phyloP scores from a whole-genome alignment of 2,329 filamentous ascomycete species.

The Talaromyces sp. region DNA sequence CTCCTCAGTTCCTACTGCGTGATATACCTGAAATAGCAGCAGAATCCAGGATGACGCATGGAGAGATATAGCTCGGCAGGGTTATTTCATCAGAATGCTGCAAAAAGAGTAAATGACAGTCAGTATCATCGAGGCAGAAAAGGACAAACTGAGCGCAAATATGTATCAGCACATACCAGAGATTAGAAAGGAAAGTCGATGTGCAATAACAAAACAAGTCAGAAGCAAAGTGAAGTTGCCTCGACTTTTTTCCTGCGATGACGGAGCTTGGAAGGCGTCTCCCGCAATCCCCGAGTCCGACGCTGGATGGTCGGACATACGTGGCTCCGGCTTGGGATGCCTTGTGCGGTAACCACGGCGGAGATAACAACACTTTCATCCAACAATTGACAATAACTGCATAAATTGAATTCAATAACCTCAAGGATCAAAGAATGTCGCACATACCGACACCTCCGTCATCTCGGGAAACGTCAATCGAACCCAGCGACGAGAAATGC shows the following conservation, averaged over 20 bases:
- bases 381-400: too few species aligned
- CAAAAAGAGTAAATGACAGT: neutral
- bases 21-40: constrained; percentile 21
- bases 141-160: neutral
- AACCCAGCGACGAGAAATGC: constrained; percentile 18
- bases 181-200: neutral
- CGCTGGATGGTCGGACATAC: constrained; percentile 8
- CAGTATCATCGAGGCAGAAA: neutral
- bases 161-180: neutral
- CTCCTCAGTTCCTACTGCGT: constrained; percentile 17
- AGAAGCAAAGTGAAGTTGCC: neutral
- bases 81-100: neutral
- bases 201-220: neutral
- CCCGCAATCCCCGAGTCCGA: constrained; percentile 9
- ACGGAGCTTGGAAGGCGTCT: neutral
- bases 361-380: neutral
- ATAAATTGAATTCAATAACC: neutral
- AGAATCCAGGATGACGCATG: constrained; percentile 20
- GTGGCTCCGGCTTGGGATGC: constrained; percentile 13
- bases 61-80: neutral
- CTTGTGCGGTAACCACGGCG: neutral
- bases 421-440: constrained; percentile 20
- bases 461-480: constrained; percentile 28
- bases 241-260: constrained; percentile 4
- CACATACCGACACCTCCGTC: constrained; percentile 33